These are phyloP conservation scores for Pyracantha coccinea DNA, from an alignment of 331 rosid genomes.

Conservation along the genomic window DNA sequence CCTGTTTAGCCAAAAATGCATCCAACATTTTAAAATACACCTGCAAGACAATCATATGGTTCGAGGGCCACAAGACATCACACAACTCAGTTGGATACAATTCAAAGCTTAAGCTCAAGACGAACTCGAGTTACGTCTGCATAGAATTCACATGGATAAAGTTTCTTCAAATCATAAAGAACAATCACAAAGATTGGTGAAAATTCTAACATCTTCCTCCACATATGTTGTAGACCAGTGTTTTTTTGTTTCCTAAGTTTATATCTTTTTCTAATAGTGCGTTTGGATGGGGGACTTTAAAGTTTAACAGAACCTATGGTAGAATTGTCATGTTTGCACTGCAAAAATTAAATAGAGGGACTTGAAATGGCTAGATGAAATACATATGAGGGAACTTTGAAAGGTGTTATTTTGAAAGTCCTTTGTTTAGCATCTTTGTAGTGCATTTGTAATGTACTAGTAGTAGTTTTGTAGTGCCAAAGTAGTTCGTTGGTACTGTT, in stretches of 20 bases:
- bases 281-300: neutral
- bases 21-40: slow-evolving; percentile 76
- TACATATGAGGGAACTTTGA: neutral
- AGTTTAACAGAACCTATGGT: neutral
- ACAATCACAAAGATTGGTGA: neutral
- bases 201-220: neutral
- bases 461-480: neutral
- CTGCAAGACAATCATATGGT: slow-evolving; percentile 33
- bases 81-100: neutral
- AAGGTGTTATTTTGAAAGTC: neutral
- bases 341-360: neutral
- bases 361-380: neutral
- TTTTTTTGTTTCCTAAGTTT: neutral
- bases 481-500: neutral
- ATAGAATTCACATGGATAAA: too few relatives aligned
- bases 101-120: neutral
- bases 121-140: neutral
- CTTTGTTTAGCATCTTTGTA: neutral
- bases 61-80: neutral
- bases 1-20: slow-evolving; percentile 71
- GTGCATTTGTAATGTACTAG: neutral
- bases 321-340: neutral
- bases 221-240: neutral
- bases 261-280: neutral
- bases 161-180: neutral